These are phyloP conservation scores for Meripilus lineatus DNA, from an alignment of 1,284 basidiomycete species.

Conservation along the genomic window DNA sequence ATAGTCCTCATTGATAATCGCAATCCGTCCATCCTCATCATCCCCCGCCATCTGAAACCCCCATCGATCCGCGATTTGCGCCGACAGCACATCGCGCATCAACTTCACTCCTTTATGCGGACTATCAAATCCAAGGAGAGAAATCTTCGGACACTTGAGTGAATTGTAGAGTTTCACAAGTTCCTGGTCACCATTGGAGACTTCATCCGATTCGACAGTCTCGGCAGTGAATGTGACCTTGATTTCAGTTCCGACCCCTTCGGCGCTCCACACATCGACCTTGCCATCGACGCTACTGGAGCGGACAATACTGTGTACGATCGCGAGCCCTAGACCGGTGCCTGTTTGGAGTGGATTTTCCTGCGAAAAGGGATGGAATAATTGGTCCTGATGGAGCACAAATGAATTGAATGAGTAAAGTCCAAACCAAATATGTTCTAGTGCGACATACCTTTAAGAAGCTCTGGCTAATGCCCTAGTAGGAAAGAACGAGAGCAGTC, in stretches of 20 bases:
- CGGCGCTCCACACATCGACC: slow-evolving; percentile 84
- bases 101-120: slow-evolving; percentile 68
- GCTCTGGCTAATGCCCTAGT: slow-evolving; percentile 80
- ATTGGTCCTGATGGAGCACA: slow-evolving; percentile 68
- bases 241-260: slow-evolving; percentile 91
- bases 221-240: slow-evolving; percentile 84
- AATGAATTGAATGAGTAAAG: too few species aligned
- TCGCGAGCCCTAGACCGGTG: slow-evolving; percentile 94
- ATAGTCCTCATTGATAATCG: slow-evolving; percentile 82
- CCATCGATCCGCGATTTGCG: slow-evolving; percentile 77
- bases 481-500: slow-evolving; percentile 1
- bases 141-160: slow-evolving; percentile 48
- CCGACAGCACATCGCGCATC: slow-evolving; percentile 55
- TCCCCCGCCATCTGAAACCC: slow-evolving; percentile 55
- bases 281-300: slow-evolving; percentile 87
- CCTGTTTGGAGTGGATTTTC: slow-evolving; percentile 89
- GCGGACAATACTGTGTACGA: slow-evolving; percentile 90
- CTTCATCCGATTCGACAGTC: slow-evolving; percentile 40
- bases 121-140: slow-evolving; percentile 71
- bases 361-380: slow-evolving; percentile 97
- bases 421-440: background rate
- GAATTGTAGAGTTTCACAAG: slow-evolving; percentile 44
- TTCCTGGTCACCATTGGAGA: slow-evolving; percentile 34
- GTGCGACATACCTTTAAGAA: slow-evolving; percentile 67
- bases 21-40: slow-evolving; percentile 61